phyloP scores from a whole-genome alignment of 2,329 filamentous ascomycete species.

The Pseudopyricularia javanii region DNA sequence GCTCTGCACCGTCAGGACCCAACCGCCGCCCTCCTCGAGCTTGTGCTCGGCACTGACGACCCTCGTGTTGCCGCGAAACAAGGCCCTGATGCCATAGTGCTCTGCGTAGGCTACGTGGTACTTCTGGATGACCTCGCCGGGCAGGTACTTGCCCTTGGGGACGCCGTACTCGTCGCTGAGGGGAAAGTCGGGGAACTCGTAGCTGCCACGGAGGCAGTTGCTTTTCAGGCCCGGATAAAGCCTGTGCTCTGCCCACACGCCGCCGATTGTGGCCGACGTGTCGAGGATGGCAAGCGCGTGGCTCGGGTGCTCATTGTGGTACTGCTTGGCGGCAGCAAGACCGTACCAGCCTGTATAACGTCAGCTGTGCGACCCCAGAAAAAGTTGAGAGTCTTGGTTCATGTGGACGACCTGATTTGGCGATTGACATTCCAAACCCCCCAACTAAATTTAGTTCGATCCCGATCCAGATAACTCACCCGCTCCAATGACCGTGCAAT shows the following conservation, averaged over 20 bases:
- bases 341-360: constrained; percentile 24
- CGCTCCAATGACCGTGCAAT: constrained; percentile 37
- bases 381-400: not conserved
- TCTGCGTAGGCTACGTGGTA: constrained; percentile 34
- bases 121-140: constrained; percentile 29
- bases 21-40: constrained; percentile 26
- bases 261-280: constrained; percentile 43
- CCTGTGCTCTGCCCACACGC: constrained; percentile 56
- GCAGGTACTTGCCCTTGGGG: constrained; percentile 30
- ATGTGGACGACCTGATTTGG: not conserved
- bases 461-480: constrained; percentile 24
- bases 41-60: constrained; percentile 30
- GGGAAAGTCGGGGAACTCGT: constrained; percentile 63
- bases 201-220: constrained; percentile 64
- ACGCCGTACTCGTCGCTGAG: constrained; percentile 45
- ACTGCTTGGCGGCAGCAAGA: constrained; percentile 48
- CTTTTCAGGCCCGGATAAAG: constrained; percentile 58
- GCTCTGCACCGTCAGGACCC: constrained; percentile 23
- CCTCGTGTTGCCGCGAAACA: constrained; percentile 25
- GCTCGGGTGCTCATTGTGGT: constrained; percentile 44
- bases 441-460: not conserved
- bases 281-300: constrained; percentile 47
- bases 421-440: not conserved
- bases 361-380: not conserved
- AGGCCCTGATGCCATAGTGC: constrained; percentile 25